These are phyloP conservation scores for Paraphysoderma sedebokerense DNA, from an alignment of 371 early-diverging fungal species.

Conservation along the genomic window DNA sequence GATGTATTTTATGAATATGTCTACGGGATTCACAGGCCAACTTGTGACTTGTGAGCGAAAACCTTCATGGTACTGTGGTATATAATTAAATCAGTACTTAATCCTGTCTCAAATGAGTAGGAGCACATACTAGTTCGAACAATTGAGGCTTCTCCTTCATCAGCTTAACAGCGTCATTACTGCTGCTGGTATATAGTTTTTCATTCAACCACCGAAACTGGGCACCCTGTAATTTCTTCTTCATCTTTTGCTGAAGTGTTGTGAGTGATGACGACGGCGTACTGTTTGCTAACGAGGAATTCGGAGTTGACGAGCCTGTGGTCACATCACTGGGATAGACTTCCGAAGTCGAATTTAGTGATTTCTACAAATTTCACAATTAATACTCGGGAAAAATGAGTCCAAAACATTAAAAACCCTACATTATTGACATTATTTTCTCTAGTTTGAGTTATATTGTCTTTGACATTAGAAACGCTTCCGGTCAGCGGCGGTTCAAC, in stretches of 20 bases:
- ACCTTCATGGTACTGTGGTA: constrained; percentile 76
- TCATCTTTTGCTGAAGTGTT: constrained; percentile 64
- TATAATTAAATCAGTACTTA: background rate
- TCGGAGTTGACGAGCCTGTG: too few relatives aligned
- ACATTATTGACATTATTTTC: too few relatives aligned
- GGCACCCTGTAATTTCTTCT: constrained; percentile 63
- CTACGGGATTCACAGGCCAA: constrained; percentile 97
- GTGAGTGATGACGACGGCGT: too few relatives aligned
- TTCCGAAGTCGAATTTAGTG: too few relatives aligned
- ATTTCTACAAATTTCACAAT: too few relatives aligned
- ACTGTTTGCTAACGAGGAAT: too few relatives aligned
- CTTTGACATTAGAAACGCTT: too few relatives aligned
- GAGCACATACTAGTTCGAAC: constrained; percentile 55
- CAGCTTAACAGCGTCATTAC: constrained; percentile 49
- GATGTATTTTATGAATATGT: constrained; percentile 59
- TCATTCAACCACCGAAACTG: constrained; percentile 93
- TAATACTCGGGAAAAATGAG: too few relatives aligned
- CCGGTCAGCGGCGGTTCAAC: too few relatives aligned
- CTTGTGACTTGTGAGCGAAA: constrained; percentile 83
- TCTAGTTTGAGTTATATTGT: too few relatives aligned
- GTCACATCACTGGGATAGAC: too few relatives aligned
- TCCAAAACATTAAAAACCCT: too few relatives aligned
- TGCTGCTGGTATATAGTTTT: constrained; percentile 72
- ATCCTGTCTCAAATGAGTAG: constrained; percentile 1
- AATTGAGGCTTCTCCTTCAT: constrained; percentile 69